Base-by-base conservation (phyloP, 148 eudicot species). In the Diospyros lotus region DNA sequence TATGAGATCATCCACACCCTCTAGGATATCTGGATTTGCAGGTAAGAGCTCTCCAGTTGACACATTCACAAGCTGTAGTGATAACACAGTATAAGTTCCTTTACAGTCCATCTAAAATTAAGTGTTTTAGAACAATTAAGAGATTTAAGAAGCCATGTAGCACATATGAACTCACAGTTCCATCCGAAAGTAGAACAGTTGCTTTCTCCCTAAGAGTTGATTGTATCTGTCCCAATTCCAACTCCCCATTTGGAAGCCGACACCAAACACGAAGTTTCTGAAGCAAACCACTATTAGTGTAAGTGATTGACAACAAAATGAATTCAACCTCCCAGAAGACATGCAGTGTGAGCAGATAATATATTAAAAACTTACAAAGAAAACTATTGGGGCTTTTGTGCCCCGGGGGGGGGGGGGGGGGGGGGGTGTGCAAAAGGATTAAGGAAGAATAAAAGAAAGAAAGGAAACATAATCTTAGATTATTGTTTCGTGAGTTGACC, bases 241-340 rank as follows among this genome's bases (percentile, higher is more conserved):
- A 95, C 50, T 80, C 83, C 68, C 91, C 88, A 81, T 87, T 84
- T 45, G 76, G 80, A 8, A 84, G 85, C 56, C 79, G 88, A 77
- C 94, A 92, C 99, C 99, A 95, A 54, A 89, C 88, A 69, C 86
- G 85, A 68, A 93, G 97, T 88, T 88, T 92, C 99, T 95, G 90
- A 78, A 82, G 79, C 58, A 83, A 13, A 66, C 62, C 44, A 79
- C 58, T 64, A 7, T 12, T 10, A 59, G 72, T 56, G 62, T 75
- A 61, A 83, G 67, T 46, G 11, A 73, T 56, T 45, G 17, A 68
- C 40, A 71, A 74, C 6, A 45, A 68, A 73, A 73, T 42, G 64
- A 67, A 58, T 28, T 17, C 63, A 64, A 55, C 50, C 66, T 17
- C 28, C 4, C 28, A 40, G 10, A 54, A 55, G 14, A 12, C 39